Percentiles rank a stretch among this genome's conserved stretches.
Evolutionary conservation across 179 eudicot genomes (phyloP).

Genomic region (Nepenthes alata): DNA sequence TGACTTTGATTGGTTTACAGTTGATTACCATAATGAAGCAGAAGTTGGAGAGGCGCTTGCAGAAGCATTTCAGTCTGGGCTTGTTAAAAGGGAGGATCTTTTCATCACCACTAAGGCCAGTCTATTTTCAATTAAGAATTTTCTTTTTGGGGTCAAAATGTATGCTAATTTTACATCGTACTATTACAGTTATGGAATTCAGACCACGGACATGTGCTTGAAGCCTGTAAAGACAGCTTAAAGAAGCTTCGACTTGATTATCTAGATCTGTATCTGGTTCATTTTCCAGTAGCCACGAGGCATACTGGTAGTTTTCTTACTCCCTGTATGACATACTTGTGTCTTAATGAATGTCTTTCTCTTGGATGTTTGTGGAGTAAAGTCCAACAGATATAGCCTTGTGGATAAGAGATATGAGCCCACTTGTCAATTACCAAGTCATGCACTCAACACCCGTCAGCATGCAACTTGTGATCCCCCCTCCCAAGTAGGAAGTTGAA

Average conservation of each 20-base stretch:
- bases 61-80: constrained; percentile 66
- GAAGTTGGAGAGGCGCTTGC: constrained; percentile 93
- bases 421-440: too few species aligned
- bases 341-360: neutral
- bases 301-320: constrained; percentile 51
- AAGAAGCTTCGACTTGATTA: constrained; percentile 76
- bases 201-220: constrained; percentile 86
- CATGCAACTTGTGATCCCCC: too few species aligned
- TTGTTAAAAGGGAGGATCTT: constrained; percentile 85
- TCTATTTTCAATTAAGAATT: neutral
- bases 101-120: constrained; percentile 84
- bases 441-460: too few species aligned
- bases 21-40: constrained; percentile 81
- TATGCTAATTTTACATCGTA: neutral
- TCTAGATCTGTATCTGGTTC: constrained; percentile 77
- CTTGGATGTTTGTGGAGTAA: too few species aligned
- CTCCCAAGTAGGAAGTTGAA: too few species aligned
- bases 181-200: constrained; percentile 84
- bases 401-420: too few species aligned
- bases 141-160: neutral
- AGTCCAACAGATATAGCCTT: too few species aligned
- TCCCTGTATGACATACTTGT: neutral
- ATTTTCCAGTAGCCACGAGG: constrained; percentile 80
- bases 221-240: constrained; percentile 83
- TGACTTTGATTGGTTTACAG: constrained; percentile 26